Conservation (phyloP, 106 monocot species). For the Phalaenopsis aphrodite region DNA sequence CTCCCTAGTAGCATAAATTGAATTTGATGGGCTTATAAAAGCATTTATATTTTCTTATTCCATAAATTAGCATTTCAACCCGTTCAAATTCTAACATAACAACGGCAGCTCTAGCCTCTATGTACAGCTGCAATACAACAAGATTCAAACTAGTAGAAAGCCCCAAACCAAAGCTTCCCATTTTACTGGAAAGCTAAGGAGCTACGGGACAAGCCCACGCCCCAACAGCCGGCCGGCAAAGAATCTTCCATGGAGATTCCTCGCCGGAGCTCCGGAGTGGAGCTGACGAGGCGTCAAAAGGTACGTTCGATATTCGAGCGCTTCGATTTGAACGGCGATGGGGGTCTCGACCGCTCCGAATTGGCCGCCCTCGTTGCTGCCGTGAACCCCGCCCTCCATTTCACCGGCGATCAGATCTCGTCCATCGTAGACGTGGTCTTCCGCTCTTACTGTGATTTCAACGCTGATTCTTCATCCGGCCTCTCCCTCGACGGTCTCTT, state of each 20-base stretch:
- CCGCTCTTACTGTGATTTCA: conserved; percentile 27
- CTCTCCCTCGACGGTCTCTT: conserved; percentile 23
- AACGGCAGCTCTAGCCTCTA: too few relatives aligned
- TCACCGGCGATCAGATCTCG: conserved; percentile 19
- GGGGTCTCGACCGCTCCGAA: conserved; percentile 26
- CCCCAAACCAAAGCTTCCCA: too few relatives aligned
- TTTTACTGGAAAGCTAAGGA: too few relatives aligned
- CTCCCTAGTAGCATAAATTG: too few relatives aligned
- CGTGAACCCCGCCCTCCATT: conserved; percentile 19
- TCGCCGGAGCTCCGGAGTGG: not conserved
- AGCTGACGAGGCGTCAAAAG: conserved; percentile 17
- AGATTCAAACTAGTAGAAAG: too few relatives aligned
- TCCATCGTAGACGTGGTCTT: conserved; percentile 28
- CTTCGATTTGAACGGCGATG: conserved; percentile 30
- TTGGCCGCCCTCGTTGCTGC: conserved; percentile 22
- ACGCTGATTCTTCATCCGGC: conserved; percentile 6
- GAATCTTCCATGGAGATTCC: not conserved
- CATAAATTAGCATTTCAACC: too few relatives aligned
- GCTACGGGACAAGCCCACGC: too few relatives aligned
- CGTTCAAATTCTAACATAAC: too few relatives aligned
- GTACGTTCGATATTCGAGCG: conserved; percentile 28
- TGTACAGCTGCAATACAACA: too few relatives aligned
- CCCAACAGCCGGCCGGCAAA: not conserved
- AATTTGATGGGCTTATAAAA: too few relatives aligned
- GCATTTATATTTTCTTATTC: too few relatives aligned